Conservation (phyloP, 495 filamentous ascomycete species). For the Penicillium manginii region DNA sequence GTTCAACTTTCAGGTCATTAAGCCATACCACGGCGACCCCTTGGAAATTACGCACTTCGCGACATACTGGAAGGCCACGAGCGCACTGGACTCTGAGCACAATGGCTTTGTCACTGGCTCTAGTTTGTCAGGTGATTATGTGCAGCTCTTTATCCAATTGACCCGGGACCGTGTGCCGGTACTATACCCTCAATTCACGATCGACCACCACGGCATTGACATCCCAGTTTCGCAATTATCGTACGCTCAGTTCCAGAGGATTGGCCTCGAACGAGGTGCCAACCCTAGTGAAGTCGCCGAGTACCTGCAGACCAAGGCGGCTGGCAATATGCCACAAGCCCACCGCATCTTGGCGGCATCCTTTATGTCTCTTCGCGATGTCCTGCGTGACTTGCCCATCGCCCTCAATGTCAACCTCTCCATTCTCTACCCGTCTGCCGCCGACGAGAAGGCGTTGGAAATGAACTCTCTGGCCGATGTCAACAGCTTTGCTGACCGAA, state of each 20-base stretch:
- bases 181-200: constrained; percentile 79
- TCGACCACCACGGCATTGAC: constrained; percentile 77
- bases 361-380: constrained; percentile 75
- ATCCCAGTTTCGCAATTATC: constrained; percentile 78
- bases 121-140: constrained; percentile 90
- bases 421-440: constrained; percentile 75
- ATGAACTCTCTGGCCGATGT: constrained; percentile 79
- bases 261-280: constrained; percentile 58
- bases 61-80: constrained; percentile 99
- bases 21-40: constrained; percentile 91
- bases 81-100: constrained; percentile 79
- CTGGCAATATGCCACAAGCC: constrained; percentile 63
- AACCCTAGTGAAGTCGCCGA: constrained; percentile 47
- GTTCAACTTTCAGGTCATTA: constrained; percentile 94
- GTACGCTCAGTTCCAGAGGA: constrained; percentile 69
- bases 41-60: constrained; percentile 97
- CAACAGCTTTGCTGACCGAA: constrained; percentile 81
- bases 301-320: constrained; percentile 46
- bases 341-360: constrained; percentile 73
- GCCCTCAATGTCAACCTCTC: constrained; percentile 86
- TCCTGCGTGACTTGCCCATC: constrained; percentile 70
- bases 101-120: constrained; percentile 91
- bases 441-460: constrained; percentile 67
- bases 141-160: constrained; percentile 86
- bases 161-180: constrained; percentile 87